phyloP scores from a whole-genome alignment of 1,284 basidiomycete genomes.

The Nidula niveotomentosa region DNA sequence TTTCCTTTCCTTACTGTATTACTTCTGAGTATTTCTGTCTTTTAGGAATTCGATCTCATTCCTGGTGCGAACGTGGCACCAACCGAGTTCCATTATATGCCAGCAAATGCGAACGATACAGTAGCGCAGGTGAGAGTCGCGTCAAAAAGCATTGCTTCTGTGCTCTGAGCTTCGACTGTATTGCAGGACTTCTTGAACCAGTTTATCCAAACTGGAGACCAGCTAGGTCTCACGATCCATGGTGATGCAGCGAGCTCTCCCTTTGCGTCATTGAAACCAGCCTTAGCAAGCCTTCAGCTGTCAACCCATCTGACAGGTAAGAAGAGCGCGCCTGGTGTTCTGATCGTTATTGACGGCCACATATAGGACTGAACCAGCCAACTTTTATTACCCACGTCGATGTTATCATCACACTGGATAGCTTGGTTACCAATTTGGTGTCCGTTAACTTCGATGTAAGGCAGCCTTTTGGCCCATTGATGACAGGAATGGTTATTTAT shows the following conservation, averaged over 20 bases:
- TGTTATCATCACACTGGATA: conserved; percentile 49
- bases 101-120: conserved; percentile 64
- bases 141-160: background rate
- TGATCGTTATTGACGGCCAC: background rate
- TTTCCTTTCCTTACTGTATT: background rate
- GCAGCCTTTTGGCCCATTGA: conserved; percentile 1
- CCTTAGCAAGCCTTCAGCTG: conserved; percentile 56
- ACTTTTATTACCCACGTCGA: conserved; percentile 45
- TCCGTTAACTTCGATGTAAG: conserved; percentile 55
- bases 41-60: conserved; percentile 53
- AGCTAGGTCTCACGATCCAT: conserved; percentile 52
- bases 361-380: conserved; percentile 33
- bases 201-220: conserved; percentile 52
- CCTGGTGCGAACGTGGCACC: conserved; percentile 57
- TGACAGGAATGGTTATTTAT: conserved; percentile 2
- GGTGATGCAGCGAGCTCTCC: conserved; percentile 64
- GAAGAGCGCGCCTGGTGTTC: conserved; percentile 5
- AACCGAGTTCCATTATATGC: conserved; percentile 70
- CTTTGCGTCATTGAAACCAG: conserved; percentile 59
- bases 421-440: conserved; percentile 50
- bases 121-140: conserved; percentile 45
- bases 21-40: background rate
- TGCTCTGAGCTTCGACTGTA: background rate
- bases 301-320: conserved; percentile 44
- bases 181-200: conserved; percentile 46